phyloP scores from a whole-genome alignment of 352 stramenopile genomes.

The Pelagophyceae sp. region DNA sequence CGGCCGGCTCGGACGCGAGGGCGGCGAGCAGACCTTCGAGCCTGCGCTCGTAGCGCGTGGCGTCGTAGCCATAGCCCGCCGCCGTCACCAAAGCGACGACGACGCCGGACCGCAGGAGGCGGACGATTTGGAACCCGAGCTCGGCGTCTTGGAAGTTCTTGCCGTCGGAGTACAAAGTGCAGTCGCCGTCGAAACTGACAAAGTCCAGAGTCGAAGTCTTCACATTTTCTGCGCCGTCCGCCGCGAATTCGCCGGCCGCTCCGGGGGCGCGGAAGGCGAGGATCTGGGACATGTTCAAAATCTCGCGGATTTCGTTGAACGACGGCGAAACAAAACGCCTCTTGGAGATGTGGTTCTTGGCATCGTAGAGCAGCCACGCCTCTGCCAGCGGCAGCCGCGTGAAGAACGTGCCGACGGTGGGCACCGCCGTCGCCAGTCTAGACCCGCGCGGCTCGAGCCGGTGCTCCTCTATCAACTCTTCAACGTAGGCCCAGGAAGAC shows the following conservation, averaged over 20 bases:
- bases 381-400: slow-evolving; percentile 48
- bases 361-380: slow-evolving; percentile 56
- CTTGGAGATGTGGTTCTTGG: slow-evolving; percentile 52
- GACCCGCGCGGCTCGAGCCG: slow-evolving; percentile 27
- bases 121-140: slow-evolving; percentile 50
- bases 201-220: slow-evolving; percentile 32
- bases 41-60: slow-evolving; percentile 53
- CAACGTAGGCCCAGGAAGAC: slow-evolving; percentile 58
- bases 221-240: neutral
- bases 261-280: slow-evolving; percentile 38
- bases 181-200: slow-evolving; percentile 64
- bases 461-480: slow-evolving; percentile 64
- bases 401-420: slow-evolving; percentile 57
- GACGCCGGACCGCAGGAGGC: slow-evolving; percentile 50
- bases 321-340: slow-evolving; percentile 51
- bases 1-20: slow-evolving; percentile 46
- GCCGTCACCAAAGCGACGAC: slow-evolving; percentile 57
- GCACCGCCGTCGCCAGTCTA: slow-evolving; percentile 49
- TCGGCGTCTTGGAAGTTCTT: slow-evolving; percentile 58
- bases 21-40: slow-evolving; percentile 51
- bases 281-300: slow-evolving; percentile 61
- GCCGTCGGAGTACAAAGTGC: slow-evolving; percentile 61
- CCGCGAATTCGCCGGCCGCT: slow-evolving; percentile 18
- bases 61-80: slow-evolving; percentile 50
- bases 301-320: slow-evolving; percentile 63